A percentile compares a stretch with the other conserved stretches of the same genome.
These are phyloP conservation scores for Cymbopogon flexuosus DNA, from an alignment of 202 grass and related monocot genomes.

Conservation along the genomic window DNA sequence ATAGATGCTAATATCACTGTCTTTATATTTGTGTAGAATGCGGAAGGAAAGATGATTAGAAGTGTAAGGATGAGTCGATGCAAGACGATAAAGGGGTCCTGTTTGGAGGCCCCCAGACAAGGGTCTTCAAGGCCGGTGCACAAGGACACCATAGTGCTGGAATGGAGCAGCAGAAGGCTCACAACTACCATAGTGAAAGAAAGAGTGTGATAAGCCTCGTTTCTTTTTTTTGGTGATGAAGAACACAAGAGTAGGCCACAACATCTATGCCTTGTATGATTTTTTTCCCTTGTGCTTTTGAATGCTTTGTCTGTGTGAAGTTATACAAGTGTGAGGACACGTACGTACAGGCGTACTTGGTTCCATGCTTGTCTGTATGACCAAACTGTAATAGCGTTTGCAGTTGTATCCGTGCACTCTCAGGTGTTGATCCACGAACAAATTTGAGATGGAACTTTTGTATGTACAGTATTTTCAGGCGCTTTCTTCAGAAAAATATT, in stretches of 20 bases:
- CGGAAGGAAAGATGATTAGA: constrained; percentile 40
- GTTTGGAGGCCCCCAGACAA: constrained; percentile 26
- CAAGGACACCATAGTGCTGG: constrained; percentile 66
- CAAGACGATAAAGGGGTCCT: constrained; percentile 45
- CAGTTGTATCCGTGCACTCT: neutral
- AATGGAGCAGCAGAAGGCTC: constrained; percentile 52
- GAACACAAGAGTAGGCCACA: neutral
- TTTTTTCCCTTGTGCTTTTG: neutral
- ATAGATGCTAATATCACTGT: neutral
- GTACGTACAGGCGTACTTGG: neutral
- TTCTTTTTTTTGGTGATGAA: neutral
- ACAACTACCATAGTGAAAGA: constrained; percentile 58
- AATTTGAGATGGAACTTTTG: neutral
- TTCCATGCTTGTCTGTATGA: neutral
- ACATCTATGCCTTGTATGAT: neutral
- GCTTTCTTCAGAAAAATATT: neutral
- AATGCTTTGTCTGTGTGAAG: neutral
- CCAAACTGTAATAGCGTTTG: neutral
- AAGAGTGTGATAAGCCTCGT: constrained; percentile 35
- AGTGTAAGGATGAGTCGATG: constrained; percentile 65
- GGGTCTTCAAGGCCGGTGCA: constrained; percentile 51
- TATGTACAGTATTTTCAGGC: neutral
- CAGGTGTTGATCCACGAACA: neutral
- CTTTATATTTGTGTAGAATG: constrained; percentile 29
- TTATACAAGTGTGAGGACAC: neutral